Evolutionary conservation across 352 stramenopile genomes (phyloP).

Genomic region (Phytophthora uliginosa): DNA sequence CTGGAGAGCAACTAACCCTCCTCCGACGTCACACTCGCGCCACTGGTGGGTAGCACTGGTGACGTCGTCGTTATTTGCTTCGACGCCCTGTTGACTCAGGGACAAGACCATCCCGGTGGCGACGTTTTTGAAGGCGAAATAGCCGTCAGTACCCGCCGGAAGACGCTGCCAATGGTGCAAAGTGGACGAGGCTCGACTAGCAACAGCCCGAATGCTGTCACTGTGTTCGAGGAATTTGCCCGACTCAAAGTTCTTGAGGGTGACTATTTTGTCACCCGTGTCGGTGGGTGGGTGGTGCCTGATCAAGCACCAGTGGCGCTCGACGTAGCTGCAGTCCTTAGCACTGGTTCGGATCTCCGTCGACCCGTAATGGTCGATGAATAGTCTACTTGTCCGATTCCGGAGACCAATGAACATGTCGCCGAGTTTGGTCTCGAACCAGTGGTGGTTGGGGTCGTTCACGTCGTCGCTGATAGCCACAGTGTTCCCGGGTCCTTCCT

Average conservation of each 20-base stretch:
- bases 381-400: not conserved
- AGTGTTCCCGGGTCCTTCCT: not conserved
- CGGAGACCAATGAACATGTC: not conserved
- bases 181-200: not conserved
- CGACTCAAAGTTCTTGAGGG: not conserved
- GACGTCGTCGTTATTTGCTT: not conserved
- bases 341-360: not conserved
- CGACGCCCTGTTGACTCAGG: not conserved
- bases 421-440: not conserved
- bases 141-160: not conserved
- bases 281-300: not conserved
- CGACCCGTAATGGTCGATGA: not conserved
- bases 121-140: not conserved
- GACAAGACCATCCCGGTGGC: not conserved
- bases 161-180: not conserved
- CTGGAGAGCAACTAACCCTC: not conserved
- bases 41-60: not conserved
- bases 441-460: not conserved
- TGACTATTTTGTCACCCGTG: not conserved
- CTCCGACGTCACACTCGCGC: not conserved
- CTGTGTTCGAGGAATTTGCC: not conserved
- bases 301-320: not conserved
- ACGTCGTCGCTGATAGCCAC: not conserved
- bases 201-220: not conserved
- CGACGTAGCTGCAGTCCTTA: not conserved